Base-by-base conservation (phyloP, 306 rosid genomes). In the Fragaria nilgerrensis region DNA sequence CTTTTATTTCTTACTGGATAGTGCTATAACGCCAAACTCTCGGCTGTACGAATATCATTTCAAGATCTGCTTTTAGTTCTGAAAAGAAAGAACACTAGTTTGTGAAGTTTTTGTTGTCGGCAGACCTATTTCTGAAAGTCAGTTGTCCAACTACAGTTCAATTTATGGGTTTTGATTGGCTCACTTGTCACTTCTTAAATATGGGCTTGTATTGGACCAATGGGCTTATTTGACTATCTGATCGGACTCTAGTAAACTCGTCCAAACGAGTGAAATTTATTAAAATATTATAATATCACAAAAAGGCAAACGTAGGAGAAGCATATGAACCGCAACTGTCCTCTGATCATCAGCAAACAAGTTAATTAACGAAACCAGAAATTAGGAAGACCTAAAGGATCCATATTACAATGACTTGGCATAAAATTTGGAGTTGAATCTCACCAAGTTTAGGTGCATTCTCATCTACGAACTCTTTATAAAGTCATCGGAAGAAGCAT, bases 21-120 rank as follows among this genome's bases (percentile, higher is more conserved):
- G 76, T 72, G 65, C 77, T 65, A 65, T 36, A 65, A 36, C 47
- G 70, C 70, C 70, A 65, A 67, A 67, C 49, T 37, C 9, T 67
- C 71, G 43, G 39, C 29, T 39, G 27, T 36, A 17, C 23, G 25
- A 16, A 8, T 8, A 36, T 37, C 36, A 67, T 20, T 65, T 67
- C 49, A 67, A 23, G n/a, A n/a, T 64, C 47, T 36, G 22, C 45
- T 17, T 7, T 10, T 17, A 17, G 70, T 36, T 29, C 41, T 63
- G 25, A 5, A 67, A 37, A 41, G 32, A 39, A 39, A 41, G 16
- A 36, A 34, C 5, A 39, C 49, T 22, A 19, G 1, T 36, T 63
- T 61, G 41, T 29, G 68, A 23, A 59, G 65, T 59, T 4, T 12
- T 12, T 59, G 8, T 27, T 27, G 68, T 62, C 43, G 68, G n/a